A percentile compares a stretch with the other conserved stretches of the same genome.
These are phyloP conservation scores for Linnemannia schmuckeri DNA, from an alignment of 192 early-diverging fungal genomes.

Conservation along the genomic window DNA sequence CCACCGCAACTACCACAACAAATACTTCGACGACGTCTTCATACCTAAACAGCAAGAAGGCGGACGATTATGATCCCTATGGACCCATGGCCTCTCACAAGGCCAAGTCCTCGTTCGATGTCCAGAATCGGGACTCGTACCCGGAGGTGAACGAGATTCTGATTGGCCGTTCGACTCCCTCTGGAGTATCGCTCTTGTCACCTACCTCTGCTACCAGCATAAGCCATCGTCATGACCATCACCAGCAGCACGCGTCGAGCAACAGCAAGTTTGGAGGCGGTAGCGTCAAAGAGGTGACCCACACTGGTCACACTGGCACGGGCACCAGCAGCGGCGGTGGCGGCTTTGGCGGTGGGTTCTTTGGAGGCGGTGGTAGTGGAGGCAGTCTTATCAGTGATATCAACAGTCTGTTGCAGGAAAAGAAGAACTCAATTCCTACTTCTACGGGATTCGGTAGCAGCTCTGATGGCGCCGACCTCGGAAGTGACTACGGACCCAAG, in stretches of 20 bases:
- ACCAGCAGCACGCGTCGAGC: constrained; percentile 5
- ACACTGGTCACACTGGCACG: background rate
- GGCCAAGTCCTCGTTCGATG: constrained; percentile 31
- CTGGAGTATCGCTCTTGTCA: constrained; percentile 31
- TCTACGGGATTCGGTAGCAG: background rate
- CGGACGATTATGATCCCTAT: constrained; percentile 41
- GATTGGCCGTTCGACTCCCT: constrained; percentile 12
- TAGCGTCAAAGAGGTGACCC: background rate
- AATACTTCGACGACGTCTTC: constrained; percentile 11
- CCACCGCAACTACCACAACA: background rate
- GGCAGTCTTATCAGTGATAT: constrained; percentile 47
- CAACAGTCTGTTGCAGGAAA: constrained; percentile 31
- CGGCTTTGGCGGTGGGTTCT: background rate
- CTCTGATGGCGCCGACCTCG: background rate
- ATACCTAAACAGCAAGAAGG: constrained; percentile 33
- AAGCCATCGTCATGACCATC: constrained; percentile 51
- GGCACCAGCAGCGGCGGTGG: constrained; percentile 10
- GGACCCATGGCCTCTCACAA: constrained; percentile 32
- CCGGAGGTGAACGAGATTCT: constrained; percentile 9
- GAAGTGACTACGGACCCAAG: constrained; percentile 12
- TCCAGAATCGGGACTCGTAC: background rate
- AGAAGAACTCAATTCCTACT: constrained; percentile 14
- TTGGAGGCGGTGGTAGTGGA: background rate
- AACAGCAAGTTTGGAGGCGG: background rate
- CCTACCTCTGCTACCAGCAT: constrained; percentile 25